Evolutionary conservation across 1,284 basidiomycete species (phyloP).

Genomic region (Xerocomus amazonicus): DNA sequence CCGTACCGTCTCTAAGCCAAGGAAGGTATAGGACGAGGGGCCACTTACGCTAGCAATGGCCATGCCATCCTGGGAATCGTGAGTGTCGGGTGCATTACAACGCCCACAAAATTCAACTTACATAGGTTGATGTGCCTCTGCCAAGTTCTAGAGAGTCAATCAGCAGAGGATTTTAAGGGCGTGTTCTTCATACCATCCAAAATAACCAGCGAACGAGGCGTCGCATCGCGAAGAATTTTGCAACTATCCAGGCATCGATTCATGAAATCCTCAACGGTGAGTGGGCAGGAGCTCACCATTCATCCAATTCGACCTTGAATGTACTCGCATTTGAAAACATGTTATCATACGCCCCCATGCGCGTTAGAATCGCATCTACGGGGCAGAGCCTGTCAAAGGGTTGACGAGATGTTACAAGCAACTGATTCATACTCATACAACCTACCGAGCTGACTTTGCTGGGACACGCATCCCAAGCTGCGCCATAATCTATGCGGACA

Average conservation of each 20-base stretch:
- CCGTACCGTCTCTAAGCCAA: conserved; percentile 8
- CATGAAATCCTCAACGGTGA: neutral
- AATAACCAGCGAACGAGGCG: conserved; percentile 89
- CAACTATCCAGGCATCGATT: conserved; percentile 48
- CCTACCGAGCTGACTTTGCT: conserved; percentile 73
- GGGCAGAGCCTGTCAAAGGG: conserved; percentile 65
- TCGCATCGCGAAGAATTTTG: conserved; percentile 88
- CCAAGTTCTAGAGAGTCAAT: conserved; percentile 66
- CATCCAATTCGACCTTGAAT: conserved; percentile 95
- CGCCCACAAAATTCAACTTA: conserved; percentile 37
- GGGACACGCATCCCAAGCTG: conserved; percentile 98
- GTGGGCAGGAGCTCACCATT: conserved; percentile 58
- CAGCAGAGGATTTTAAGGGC: conserved; percentile 3
- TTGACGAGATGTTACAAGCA: neutral
- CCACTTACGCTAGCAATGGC: conserved; percentile 80
- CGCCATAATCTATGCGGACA: conserved; percentile 81
- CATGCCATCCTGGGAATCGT: conserved; percentile 76
- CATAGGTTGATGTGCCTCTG: conserved; percentile 81
- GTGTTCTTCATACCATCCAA: conserved; percentile 69
- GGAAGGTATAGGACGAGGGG: neutral
- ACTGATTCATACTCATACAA: conserved; percentile 3
- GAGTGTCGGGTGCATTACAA: conserved; percentile 18
- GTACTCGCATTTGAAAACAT: conserved; percentile 95
- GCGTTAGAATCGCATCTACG: conserved; percentile 91
- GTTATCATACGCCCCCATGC: conserved; percentile 98